Percentiles rank a stretch among this genome's conserved stretches.
phyloP scores from a whole-genome alignment of 177 flowering plant genomes.

The Tripterygium wilfordii region DNA sequence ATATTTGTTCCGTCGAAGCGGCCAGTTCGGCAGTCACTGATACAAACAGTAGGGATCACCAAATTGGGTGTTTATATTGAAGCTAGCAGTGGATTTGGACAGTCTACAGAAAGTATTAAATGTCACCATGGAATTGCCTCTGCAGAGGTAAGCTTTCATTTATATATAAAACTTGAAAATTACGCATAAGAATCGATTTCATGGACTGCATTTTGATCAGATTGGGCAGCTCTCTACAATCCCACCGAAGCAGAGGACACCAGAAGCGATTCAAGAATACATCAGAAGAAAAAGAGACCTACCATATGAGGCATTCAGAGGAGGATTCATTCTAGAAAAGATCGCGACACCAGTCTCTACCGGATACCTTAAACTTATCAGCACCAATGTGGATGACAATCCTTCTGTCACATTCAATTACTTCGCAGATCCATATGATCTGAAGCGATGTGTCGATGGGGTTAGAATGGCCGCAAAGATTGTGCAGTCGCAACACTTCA shows the following conservation, averaged over 20 bases:
- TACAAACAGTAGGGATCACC: slow-evolving; percentile 90
- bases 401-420: slow-evolving; percentile 86
- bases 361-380: slow-evolving; percentile 47
- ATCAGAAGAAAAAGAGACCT: slow-evolving; percentile 32
- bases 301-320: slow-evolving; percentile 66
- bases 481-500: slow-evolving; percentile 35
- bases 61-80: slow-evolving; percentile 78
- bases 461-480: slow-evolving; percentile 44
- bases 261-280: slow-evolving; percentile 52
- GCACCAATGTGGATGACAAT: slow-evolving; percentile 52
- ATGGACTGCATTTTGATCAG: too few species aligned
- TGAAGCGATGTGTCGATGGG: slow-evolving; percentile 58
- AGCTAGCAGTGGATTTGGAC: slow-evolving; percentile 91
- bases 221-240: slow-evolving; percentile 78
- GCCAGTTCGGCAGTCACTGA: slow-evolving; percentile 63
- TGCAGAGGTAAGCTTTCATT: slow-evolving; percentile 84
- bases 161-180: too few species aligned
- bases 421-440: slow-evolving; percentile 64
- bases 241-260: slow-evolving; percentile 75
- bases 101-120: slow-evolving; percentile 59
- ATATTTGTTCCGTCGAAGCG: slow-evolving; percentile 61
- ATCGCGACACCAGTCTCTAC: slow-evolving; percentile 48
- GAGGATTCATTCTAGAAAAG: slow-evolving; percentile 77
- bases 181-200: too few species aligned
- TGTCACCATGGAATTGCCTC: slow-evolving; percentile 84